Percentiles rank a stretch among this genome's conserved stretches.
phyloP scores from a whole-genome alignment of 2,329 filamentous ascomycete species.

The Paecilomyces sp. region DNA sequence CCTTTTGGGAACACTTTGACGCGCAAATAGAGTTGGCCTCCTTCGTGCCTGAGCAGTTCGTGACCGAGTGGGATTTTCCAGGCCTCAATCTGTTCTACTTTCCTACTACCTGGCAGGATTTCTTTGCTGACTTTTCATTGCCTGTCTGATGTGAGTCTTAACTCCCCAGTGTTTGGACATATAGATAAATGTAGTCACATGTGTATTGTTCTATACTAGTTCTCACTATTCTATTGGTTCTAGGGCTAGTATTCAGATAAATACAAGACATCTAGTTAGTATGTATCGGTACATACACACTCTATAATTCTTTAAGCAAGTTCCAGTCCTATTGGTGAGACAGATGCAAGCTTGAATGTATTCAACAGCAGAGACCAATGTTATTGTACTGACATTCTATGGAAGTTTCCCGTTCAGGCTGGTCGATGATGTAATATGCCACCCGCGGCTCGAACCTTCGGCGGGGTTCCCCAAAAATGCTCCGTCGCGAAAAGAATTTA shows the following conservation, averaged over 20 bases:
- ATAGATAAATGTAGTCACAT: too few species aligned
- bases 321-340: too few species aligned
- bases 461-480: constrained; percentile 9
- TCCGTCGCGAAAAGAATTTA: constrained; percentile 26
- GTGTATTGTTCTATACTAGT: too few species aligned
- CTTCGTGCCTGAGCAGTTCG: constrained; percentile 49
- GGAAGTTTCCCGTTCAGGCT: background rate
- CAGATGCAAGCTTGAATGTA: too few species aligned
- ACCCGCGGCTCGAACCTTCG: background rate
- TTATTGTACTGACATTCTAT: background rate
- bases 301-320: too few species aligned
- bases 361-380: too few species aligned
- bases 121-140: constrained; percentile 39
- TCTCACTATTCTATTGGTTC: too few species aligned
- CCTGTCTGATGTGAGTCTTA: constrained; percentile 9
- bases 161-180: background rate
- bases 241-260: too few species aligned
- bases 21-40: constrained; percentile 44
- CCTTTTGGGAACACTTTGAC: constrained; percentile 28
- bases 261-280: too few species aligned
- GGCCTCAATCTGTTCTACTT: constrained; percentile 47
- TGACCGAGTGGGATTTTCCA: constrained; percentile 54
- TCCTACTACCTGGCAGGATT: constrained; percentile 40
- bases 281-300: too few species aligned
- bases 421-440: constrained; percentile 10